Base-by-base conservation (phyloP, 2,329 filamentous ascomycete species). In the Sclerotinia nivalis region DNA sequence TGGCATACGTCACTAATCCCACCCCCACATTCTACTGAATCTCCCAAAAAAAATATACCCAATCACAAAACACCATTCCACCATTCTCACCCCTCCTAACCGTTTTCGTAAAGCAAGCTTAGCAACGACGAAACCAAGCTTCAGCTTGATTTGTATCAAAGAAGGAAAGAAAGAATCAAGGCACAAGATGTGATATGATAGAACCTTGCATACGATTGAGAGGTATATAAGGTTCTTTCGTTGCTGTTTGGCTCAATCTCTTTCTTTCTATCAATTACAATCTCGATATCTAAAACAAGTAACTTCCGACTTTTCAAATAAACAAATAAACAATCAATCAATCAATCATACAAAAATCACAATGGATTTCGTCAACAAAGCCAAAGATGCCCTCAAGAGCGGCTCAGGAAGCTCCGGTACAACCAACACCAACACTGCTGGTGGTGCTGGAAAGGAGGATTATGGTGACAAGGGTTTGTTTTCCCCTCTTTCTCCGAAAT, bases 381-480 rank as follows among this genome's bases (percentile, higher is more conserved):
- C 71, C 40, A 71, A 73, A 49, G 58, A 69, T 64, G 69, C 58
- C 25, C 67, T 61, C 64, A 65, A 69, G 20, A 70, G 66, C 6
- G 25, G 50, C 65, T 47, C 47, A 3, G 43, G 59, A 50, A 65
- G 15, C 61, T 45, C 13, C 10, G 47, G 47, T 28, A 65, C 58
- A 68, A 66, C 47, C 68, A 68, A 50, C 25, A 66, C 25, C 59
- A 66, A 50, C 43, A 40, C 25, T 37, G 40, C 58, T 25, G 54
- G n/a, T 50, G 66, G 54, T 25, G 62, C 56, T 4, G 59, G 58
- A 40, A 61, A 43, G 52, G 67, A 83, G 70, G 84, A 86, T 74
- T 85, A 85, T 76, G 73, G 84, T 68, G 84, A 86, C 76, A 86
- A 85, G 75, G 82, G 83, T 84, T 74, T 66, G 72, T 73, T 37